phyloP scores from a whole-genome alignment of 2,329 filamentous ascomycete species.

The Paraconiothyrium brasiliense region DNA sequence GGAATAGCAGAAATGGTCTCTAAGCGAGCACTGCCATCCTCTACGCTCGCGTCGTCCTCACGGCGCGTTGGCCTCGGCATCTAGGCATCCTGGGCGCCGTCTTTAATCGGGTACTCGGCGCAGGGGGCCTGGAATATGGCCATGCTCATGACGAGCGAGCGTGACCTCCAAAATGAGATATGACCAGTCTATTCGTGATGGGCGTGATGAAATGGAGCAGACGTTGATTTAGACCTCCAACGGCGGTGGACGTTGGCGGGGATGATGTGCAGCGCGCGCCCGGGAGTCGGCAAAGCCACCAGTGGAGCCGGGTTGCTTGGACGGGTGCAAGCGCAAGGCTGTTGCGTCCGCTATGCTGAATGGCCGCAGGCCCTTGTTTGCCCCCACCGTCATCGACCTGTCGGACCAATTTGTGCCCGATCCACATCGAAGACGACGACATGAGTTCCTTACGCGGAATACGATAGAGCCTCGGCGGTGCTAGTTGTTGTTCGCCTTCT shows the following conservation, averaged over 20 bases:
- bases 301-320: slow-evolving; percentile 5
- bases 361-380: neutral
- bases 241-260: too few species aligned
- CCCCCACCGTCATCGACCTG: slow-evolving; percentile 3
- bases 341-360: neutral
- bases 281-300: neutral
- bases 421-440: slow-evolving; percentile 14
- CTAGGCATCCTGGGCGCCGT: slow-evolving; percentile 12
- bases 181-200: neutral
- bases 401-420: slow-evolving; percentile 11
- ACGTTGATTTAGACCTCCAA: slow-evolving; percentile 1
- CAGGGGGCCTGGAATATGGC: neutral
- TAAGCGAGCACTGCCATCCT: slow-evolving; percentile 8
- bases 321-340: neutral
- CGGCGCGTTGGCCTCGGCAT: slow-evolving; percentile 7
- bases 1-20: neutral
- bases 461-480: slow-evolving; percentile 11
- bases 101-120: neutral
- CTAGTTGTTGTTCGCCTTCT: slow-evolving; percentile 10
- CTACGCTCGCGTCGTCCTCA: neutral
- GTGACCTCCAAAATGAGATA: neutral
- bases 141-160: neutral
- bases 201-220: neutral
- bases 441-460: slow-evolving; percentile 9
- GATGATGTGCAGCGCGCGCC: neutral